These are phyloP conservation scores for Endocarpon pusillum DNA, from an alignment of 495 filamentous ascomycete species.

Conservation along the genomic window DNA sequence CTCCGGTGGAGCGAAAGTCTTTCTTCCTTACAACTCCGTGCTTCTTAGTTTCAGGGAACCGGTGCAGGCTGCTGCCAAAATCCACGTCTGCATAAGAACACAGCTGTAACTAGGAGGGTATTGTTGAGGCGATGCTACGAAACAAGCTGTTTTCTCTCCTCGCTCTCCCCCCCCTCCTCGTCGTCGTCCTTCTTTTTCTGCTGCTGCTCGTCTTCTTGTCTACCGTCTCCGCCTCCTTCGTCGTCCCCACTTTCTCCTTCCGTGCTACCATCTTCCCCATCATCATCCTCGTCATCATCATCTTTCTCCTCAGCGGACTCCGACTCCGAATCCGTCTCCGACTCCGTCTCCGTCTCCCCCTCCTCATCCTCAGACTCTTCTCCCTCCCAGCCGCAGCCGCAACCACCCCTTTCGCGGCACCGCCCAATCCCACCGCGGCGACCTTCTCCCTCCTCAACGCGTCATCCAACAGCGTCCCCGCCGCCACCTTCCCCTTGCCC, in stretches of 20 bases:
- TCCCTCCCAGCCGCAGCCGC: conserved; percentile 53
- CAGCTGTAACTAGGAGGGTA: no score
- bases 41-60: no score
- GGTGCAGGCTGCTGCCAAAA: no score
- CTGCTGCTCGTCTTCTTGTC: conserved; percentile 2
- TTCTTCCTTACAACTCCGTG: no score
- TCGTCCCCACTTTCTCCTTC: conserved; percentile 15
- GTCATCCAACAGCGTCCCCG: conserved; percentile 62
- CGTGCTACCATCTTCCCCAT: conserved; percentile 12
- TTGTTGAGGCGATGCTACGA: no score
- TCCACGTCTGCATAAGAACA: no score
- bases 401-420: conserved; percentile 14
- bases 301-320: conserved; percentile 35
- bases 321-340: conserved; percentile 27
- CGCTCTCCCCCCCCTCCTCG: no score
- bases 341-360: conserved; percentile 28
- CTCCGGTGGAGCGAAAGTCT: no score
- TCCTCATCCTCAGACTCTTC: conserved; percentile 28
- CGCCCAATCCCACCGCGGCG: conserved; percentile 14
- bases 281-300: conserved; percentile 27
- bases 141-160: no score
- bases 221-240: conserved; percentile 10
- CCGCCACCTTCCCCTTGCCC: conserved; percentile 69
- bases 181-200: neutral
- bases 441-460: conserved; percentile 39